These are phyloP conservation scores for Pelargonium myrrhifolium DNA, from an alignment of 441 rosid genomes.

Conservation along the genomic window DNA sequence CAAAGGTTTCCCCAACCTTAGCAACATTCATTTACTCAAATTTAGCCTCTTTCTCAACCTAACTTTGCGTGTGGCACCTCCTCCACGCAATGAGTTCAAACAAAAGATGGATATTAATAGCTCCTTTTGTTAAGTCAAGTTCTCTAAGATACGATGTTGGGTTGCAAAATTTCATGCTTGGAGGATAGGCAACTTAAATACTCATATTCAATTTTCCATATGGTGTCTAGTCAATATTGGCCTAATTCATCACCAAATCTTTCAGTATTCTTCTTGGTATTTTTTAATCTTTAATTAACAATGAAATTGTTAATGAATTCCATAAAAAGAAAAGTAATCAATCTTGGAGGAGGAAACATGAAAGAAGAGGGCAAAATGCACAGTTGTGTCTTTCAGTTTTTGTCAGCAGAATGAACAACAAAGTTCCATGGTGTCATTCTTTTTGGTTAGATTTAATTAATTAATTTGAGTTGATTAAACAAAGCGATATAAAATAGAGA, in stretches of 20 bases:
- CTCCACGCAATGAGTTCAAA: conserved; percentile 6
- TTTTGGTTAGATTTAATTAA: conserved; percentile 11
- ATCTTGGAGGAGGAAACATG: conserved; percentile 5
- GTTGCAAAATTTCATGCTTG: not conserved
- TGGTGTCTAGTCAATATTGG: not conserved
- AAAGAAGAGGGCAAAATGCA: conserved; percentile 17
- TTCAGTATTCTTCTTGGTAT: not conserved
- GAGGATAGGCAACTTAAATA: not conserved
- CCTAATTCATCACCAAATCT: not conserved
- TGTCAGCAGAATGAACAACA: conserved; percentile 43
- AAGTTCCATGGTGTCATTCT: conserved; percentile 35
- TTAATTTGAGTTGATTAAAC: not conserved
- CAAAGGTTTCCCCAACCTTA: conserved; percentile 4
- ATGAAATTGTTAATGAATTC: not conserved
- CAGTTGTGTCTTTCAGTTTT: conserved; percentile 23
- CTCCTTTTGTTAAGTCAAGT: conserved; percentile 1
- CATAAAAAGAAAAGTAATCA: too few species aligned
- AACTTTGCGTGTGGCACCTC: conserved; percentile 4
- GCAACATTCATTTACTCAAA: not conserved
- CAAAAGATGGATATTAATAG: not conserved
- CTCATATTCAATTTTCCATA: not conserved
- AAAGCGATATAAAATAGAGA: too few species aligned
- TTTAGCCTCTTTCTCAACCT: conserved; percentile 6
- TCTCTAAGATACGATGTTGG: not conserved
- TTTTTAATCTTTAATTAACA: not conserved